These are phyloP conservation scores for Torrubiella hemipterigena DNA, from an alignment of 2,329 filamentous ascomycete species.

Conservation along the genomic window DNA sequence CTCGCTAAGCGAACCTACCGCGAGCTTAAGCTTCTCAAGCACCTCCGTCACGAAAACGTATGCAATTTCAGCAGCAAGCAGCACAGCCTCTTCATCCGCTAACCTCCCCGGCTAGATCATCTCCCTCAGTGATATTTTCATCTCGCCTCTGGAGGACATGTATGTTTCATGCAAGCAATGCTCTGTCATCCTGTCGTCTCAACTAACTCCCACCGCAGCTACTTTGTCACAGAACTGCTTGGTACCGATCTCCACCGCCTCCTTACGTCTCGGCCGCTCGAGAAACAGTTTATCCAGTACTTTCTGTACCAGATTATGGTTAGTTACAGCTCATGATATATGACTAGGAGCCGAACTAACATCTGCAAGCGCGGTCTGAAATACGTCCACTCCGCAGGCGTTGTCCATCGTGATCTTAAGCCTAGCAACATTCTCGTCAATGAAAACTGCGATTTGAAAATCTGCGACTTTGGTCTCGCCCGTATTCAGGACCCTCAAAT, in stretches of 20 bases:
- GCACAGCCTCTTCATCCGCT: too few species aligned
- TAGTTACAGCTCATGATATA: slow-evolving; percentile 18
- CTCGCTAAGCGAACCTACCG: slow-evolving; percentile 95
- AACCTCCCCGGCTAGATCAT: slow-evolving; percentile 54
- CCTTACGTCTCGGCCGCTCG: slow-evolving; percentile 85
- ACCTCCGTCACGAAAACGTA: slow-evolving; percentile 94
- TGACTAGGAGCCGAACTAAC: slow-evolving; percentile 7
- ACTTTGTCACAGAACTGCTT: slow-evolving; percentile 95
- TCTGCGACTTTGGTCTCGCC: slow-evolving; percentile 95
- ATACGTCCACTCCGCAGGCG: slow-evolving; percentile 97
- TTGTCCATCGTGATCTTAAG: slow-evolving; percentile 95
- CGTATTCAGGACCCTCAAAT: slow-evolving; percentile 98
- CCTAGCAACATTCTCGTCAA: slow-evolving; percentile 99
- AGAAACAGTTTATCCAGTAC: slow-evolving; percentile 99
- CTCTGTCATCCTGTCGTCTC: too few species aligned
- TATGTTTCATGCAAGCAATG: slow-evolving; percentile 41
- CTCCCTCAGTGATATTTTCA: slow-evolving; percentile 98
- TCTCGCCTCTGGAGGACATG: slow-evolving; percentile 98
- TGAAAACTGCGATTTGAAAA: slow-evolving; percentile 98
- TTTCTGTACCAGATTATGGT: slow-evolving; percentile 99
- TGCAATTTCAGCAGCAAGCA: too few species aligned
- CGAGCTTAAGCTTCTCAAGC: slow-evolving; percentile 94
- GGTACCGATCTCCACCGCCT: slow-evolving; percentile 94
- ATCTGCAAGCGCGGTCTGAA: slow-evolving; percentile 72
- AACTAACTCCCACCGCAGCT: slow-evolving; percentile 37